These are phyloP conservation scores for Quillaja saponaria DNA, from an alignment of 306 rosid genomes.

Conservation along the genomic window DNA sequence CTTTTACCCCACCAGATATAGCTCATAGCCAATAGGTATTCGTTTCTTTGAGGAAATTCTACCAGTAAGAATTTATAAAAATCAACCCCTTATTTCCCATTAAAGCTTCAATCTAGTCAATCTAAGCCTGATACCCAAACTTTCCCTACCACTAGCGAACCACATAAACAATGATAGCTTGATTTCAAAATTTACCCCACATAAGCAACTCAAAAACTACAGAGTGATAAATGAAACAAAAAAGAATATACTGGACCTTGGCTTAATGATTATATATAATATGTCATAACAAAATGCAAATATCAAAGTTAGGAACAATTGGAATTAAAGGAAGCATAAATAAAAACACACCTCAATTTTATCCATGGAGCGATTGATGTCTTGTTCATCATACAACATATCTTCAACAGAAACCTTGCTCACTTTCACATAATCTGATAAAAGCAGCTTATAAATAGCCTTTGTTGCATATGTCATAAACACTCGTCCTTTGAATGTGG, in stretches of 20 bases:
- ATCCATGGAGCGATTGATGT: conserved; percentile 93
- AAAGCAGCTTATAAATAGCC: conserved; percentile 81
- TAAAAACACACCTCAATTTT: conserved; percentile 73
- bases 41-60: not conserved
- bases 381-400: conserved; percentile 82
- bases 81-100: not conserved
- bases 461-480: conserved; percentile 97
- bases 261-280: not conserved
- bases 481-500: conserved; percentile 87
- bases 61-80: not conserved
- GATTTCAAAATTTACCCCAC: not conserved
- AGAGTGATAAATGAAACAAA: not conserved
- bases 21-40: not conserved
- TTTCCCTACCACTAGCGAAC: not conserved
- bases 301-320: not conserved
- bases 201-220: not conserved
- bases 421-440: conserved; percentile 86
- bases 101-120: not conserved
- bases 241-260: not conserved
- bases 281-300: not conserved
- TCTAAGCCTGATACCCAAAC: not conserved
- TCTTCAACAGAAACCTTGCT: conserved; percentile 93
- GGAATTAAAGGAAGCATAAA: not conserved
- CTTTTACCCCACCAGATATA: not conserved
- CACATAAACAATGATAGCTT: not conserved